phyloP scores from a whole-genome alignment of 345 rosid genomes.

The Kandelia obovata region DNA sequence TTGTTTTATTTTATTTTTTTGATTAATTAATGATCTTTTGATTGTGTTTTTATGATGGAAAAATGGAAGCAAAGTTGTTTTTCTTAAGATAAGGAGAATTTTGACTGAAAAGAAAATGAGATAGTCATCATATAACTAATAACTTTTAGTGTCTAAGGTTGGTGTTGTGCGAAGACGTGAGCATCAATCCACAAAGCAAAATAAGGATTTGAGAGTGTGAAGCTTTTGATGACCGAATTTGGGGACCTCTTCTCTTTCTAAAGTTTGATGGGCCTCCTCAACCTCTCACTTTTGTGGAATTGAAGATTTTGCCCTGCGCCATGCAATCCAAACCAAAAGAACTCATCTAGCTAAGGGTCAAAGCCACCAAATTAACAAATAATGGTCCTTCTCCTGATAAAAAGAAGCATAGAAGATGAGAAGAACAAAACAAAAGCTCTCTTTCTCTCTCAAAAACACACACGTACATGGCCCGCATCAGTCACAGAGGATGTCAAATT shows the following conservation, averaged over 20 bases:
- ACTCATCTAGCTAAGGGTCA: slow-evolving; percentile 16
- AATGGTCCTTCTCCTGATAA: slow-evolving; percentile 23
- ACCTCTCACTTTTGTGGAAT: slow-evolving; percentile 68
- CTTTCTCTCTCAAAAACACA: background rate
- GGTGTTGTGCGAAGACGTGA: slow-evolving; percentile 35
- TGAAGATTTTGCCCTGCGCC: slow-evolving; percentile 61
- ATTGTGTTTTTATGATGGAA: too few species aligned
- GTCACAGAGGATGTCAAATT: slow-evolving; percentile 17
- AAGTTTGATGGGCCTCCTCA: slow-evolving; percentile 43
- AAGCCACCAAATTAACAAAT: slow-evolving; percentile 11
- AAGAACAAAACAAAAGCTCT: slow-evolving; percentile 6
- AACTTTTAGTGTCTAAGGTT: slow-evolving; percentile 16
- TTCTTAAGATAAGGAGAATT: too few species aligned
- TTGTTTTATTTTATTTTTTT: too few species aligned
- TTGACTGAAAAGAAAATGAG: too few species aligned
- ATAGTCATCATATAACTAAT: too few species aligned
- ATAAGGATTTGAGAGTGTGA: slow-evolving; percentile 20
- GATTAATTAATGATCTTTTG: too few species aligned
- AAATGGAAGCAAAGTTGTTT: too few species aligned
- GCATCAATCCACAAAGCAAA: slow-evolving; percentile 42
- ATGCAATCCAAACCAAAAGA: slow-evolving; percentile 18
- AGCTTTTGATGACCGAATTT: background rate
- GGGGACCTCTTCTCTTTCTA: slow-evolving; percentile 51
- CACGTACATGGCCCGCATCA: background rate
- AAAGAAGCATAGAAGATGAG: slow-evolving; percentile 21